Evolutionary conservation across 2,329 filamentous ascomycete species (phyloP).

Genomic region (Xylaria sp.): DNA sequence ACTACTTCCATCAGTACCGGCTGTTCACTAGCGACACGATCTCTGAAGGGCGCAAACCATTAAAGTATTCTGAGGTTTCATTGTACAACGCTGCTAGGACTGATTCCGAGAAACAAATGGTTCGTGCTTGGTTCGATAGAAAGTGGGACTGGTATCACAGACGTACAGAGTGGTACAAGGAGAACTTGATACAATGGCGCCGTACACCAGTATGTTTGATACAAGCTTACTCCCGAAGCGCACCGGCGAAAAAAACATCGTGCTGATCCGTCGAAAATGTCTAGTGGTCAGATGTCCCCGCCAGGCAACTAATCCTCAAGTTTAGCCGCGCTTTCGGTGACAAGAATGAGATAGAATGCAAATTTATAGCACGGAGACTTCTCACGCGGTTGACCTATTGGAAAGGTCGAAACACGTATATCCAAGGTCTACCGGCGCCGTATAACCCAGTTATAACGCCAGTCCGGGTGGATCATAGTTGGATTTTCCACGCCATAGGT

Average conservation of each 20-base stretch:
- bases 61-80: not conserved
- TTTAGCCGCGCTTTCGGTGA: not conserved
- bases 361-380: not conserved
- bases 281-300: not conserved
- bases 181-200: not conserved
- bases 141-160: not conserved
- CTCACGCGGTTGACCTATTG: fast-evolving
- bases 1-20: slow-evolving; percentile 12
- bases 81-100: fast-evolving
- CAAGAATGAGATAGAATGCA: slow-evolving; percentile 1
- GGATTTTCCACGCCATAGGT: slow-evolving; percentile 24
- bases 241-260: not conserved
- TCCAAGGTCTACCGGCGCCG: not conserved
- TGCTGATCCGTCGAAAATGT: not conserved
- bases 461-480: not conserved
- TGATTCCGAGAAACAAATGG: not conserved
- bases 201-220: slow-evolving; percentile 18
- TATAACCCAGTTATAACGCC: too few relatives aligned
- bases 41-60: not conserved
- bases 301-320: not conserved
- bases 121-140: not conserved
- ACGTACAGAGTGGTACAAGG: slow-evolving; percentile 3
- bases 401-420: not conserved
- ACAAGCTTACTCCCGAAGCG: not conserved
- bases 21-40: not conserved